phyloP scores from a whole-genome alignment of 2,329 filamentous ascomycete genomes.

The Mycosphaerella sp. region DNA sequence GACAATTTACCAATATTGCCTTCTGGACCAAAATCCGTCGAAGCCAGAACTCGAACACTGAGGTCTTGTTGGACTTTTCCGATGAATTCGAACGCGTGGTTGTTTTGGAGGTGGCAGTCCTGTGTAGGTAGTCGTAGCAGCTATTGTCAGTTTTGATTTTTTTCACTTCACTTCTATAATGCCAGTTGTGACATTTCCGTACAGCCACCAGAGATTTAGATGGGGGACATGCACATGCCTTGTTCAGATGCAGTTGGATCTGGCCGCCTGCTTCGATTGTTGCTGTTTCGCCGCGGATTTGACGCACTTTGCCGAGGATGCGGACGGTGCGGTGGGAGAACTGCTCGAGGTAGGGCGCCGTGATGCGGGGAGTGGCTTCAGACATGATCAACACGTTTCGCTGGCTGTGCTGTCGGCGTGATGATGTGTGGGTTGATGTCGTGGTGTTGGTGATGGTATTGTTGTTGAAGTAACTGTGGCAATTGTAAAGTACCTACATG shows the following conservation, averaged over 20 bases:
- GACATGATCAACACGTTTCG: conserved; percentile 50
- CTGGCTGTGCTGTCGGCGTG: background rate
- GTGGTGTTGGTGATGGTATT: background rate
- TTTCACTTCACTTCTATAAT: too few species aligned
- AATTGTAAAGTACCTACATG: too few species aligned
- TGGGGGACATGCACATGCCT: conserved; percentile 50
- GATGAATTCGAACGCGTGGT: conserved; percentile 68
- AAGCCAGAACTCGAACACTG: conserved; percentile 62
- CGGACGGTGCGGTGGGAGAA: conserved; percentile 70
- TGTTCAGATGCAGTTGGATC: conserved; percentile 67
- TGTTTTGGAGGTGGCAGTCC: conserved; percentile 64
- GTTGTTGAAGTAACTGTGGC: too few species aligned
- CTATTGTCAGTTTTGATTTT: too few species aligned
- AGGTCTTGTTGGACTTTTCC: conserved; percentile 73
- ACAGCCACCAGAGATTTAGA: too few species aligned
- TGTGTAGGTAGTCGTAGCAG: conserved; percentile 39
- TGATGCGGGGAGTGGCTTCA: conserved; percentile 74
- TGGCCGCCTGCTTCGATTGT: conserved; percentile 72
- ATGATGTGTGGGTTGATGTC: background rate
- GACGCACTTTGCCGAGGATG: conserved; percentile 75
- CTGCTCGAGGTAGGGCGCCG: conserved; percentile 68
- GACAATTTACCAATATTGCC: conserved; percentile 53
- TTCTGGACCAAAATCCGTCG: conserved; percentile 59
- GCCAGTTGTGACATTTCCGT: too few species aligned
- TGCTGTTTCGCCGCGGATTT: conserved; percentile 74